Evolutionary conservation across 73 alveolate genomes (phyloP).

Genomic region (Blepharisma japonicum): DNA sequence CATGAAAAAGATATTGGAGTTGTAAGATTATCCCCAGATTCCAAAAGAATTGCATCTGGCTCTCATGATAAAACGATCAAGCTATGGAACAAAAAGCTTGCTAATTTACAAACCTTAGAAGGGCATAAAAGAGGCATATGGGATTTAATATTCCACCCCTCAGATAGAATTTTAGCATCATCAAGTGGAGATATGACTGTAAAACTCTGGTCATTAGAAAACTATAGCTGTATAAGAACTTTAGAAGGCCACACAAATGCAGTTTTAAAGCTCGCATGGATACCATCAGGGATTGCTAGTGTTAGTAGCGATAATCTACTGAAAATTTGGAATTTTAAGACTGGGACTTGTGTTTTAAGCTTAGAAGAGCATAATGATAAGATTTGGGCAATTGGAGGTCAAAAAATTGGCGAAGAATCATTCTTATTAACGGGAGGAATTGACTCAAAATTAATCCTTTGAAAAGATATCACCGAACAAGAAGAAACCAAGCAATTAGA

Average conservation of each 20-base stretch:
- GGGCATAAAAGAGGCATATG: conserved; percentile 98
- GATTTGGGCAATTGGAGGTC: conserved; percentile 87
- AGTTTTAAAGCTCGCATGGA: conserved; percentile 78
- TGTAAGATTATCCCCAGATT: conserved; percentile 89
- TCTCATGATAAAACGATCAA: conserved; percentile 92
- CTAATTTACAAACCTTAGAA: conserved; percentile 38
- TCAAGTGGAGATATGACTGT: conserved; percentile 89
- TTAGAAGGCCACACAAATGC: conserved; percentile 85
- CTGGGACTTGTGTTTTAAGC: conserved; percentile 80
- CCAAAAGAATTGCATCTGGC: conserved; percentile 86
- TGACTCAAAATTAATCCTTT: conserved; percentile 83
- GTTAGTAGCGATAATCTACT: conserved; percentile 85
- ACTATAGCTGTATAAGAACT: conserved; percentile 79
- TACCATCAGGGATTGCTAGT: conserved; percentile 79
- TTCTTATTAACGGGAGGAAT: conserved; percentile 89
- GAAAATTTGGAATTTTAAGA: conserved; percentile 94
- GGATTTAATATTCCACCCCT: conserved; percentile 91
- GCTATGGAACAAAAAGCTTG: conserved; percentile 50
- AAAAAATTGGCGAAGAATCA: conserved; percentile 26
- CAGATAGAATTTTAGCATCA: conserved; percentile 90
- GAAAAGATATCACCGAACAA: conserved; percentile 88
- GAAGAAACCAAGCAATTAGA: conserved; percentile 70
- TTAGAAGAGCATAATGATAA: conserved; percentile 91
- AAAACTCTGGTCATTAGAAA: conserved; percentile 87
- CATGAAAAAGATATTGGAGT: conserved; percentile 92